These are phyloP conservation scores for Henckelia pumila DNA, from an alignment of 257 asterid species.

Conservation along the genomic window DNA sequence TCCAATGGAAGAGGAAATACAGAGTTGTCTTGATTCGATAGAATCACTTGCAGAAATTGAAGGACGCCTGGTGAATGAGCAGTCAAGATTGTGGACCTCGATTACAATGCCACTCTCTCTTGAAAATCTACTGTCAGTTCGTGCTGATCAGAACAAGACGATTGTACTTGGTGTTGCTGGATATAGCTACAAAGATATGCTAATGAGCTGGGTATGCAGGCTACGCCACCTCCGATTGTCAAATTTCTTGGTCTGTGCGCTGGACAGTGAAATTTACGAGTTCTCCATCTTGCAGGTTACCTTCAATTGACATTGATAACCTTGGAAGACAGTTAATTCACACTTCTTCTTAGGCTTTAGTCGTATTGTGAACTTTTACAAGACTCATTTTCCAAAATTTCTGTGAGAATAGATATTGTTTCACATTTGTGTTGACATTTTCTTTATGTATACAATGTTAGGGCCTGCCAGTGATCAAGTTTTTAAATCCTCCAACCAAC, in stretches of 20 bases:
- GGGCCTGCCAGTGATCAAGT: constrained; percentile 87
- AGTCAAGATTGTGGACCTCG: constrained; percentile 25
- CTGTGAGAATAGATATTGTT: no score
- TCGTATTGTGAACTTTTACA: not conserved
- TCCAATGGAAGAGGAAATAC: constrained; percentile 29
- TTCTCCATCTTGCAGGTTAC: constrained; percentile 80
- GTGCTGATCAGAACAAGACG: constrained; percentile 66
- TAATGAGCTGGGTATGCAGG: constrained; percentile 97
- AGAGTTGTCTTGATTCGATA: constrained; percentile 44
- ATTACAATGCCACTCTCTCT: constrained; percentile 53
- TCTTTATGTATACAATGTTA: constrained; percentile 31
- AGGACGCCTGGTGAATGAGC: constrained; percentile 37
- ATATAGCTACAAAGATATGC: constrained; percentile 82
- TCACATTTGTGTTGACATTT: not conserved
- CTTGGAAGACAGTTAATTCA: not conserved
- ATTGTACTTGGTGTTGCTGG: constrained; percentile 85
- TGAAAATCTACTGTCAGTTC: constrained; percentile 51
- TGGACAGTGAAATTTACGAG: constrained; percentile 65
- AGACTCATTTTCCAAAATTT: not conserved
- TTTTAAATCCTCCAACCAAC: constrained; percentile 52
- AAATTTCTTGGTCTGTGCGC: constrained; percentile 78
- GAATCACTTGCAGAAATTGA: constrained; percentile 39
- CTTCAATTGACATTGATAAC: constrained; percentile 15
- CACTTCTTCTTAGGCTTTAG: not conserved
- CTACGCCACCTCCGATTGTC: constrained; percentile 53